Evolutionary conservation across 768 basidiomycete species (phyloP).

Genomic region (Xerocomellus chrysenteron): DNA sequence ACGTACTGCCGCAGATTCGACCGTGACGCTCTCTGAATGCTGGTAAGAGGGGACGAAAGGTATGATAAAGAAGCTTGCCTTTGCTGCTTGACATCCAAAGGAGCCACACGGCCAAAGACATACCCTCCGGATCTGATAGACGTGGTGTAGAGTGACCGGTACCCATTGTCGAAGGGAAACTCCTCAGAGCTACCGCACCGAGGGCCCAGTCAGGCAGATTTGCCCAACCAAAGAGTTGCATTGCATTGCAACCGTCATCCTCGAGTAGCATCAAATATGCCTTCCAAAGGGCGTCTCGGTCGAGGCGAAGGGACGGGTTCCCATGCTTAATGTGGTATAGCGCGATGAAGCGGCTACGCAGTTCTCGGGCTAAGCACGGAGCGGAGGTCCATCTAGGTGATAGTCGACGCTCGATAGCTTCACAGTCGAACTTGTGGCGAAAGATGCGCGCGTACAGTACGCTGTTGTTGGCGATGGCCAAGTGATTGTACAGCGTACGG

Average conservation of each 20-base stretch:
- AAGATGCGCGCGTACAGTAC: conserved; percentile 46
- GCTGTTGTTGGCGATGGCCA: conserved; percentile 37
- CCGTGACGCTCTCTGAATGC: conserved; percentile 32
- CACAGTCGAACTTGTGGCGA: conserved; percentile 43
- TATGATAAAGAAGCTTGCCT: conserved; percentile 29
- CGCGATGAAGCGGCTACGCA: conserved; percentile 41
- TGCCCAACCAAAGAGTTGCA: conserved; percentile 45
- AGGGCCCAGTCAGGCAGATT: conserved; percentile 30
- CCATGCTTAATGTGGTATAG: conserved; percentile 42
- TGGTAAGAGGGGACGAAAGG: conserved; percentile 12
- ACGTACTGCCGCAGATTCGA: conserved; percentile 31
- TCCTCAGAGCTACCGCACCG: conserved; percentile 14
- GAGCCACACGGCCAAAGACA: conserved; percentile 44
- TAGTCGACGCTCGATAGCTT: conserved; percentile 41
- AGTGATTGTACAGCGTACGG: conserved; percentile 33
- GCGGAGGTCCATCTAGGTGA: conserved; percentile 37
- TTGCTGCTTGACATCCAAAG: conserved; percentile 45
- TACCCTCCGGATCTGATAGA: conserved; percentile 33
- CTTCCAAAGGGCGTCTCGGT: conserved; percentile 51
- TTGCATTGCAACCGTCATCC: conserved; percentile 47
- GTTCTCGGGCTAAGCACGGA: conserved; percentile 41
- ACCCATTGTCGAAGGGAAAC: background rate
- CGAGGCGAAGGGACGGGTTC: conserved; percentile 8
- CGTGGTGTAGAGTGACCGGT: conserved; percentile 16
- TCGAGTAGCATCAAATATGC: conserved; percentile 55